A percentile compares a stretch with the other conserved stretches of the same genome.
Evolutionary conservation across 2,329 filamentous ascomycete species (phyloP).

Genomic region (Endoconidiophora laricicola): DNA sequence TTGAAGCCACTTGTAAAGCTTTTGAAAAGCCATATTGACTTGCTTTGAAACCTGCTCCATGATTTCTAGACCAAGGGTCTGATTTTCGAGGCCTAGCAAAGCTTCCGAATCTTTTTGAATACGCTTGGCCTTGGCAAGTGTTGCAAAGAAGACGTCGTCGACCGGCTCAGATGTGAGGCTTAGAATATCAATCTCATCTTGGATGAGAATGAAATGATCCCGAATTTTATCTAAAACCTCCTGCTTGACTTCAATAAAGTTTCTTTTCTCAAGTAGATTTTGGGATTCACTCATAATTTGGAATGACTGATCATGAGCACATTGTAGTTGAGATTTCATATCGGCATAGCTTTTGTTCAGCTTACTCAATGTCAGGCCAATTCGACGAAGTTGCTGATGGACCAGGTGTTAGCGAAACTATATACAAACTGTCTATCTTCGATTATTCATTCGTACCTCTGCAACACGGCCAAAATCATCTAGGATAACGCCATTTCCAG

Average conservation of each 20-base stretch:
- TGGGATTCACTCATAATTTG: constrained; percentile 64
- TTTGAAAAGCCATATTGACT: constrained; percentile 82
- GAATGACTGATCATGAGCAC: constrained; percentile 58
- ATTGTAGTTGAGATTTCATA: constrained; percentile 60
- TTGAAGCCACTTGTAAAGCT: constrained; percentile 89
- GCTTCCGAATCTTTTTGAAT: constrained; percentile 82
- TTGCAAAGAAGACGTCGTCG: constrained; percentile 66
- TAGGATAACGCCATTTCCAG: constrained; percentile 80
- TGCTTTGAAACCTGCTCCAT: constrained; percentile 82
- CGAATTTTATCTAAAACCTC: constrained; percentile 61
- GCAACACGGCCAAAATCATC: constrained; percentile 78
- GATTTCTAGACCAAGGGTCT: constrained; percentile 72
- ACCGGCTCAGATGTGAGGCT: constrained; percentile 69
- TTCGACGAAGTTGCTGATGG: constrained; percentile 64
- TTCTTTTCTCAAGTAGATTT: constrained; percentile 53
- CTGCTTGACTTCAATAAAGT: constrained; percentile 64
- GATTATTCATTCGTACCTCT: constrained; percentile 40
- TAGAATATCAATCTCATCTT: constrained; percentile 59
- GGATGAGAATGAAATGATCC: constrained; percentile 67
- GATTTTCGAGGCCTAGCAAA: constrained; percentile 76
- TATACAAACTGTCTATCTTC: not conserved
- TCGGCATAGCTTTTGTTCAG: constrained; percentile 66
- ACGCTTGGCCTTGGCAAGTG: constrained; percentile 64
- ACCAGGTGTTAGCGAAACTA: not conserved
- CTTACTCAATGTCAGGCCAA: constrained; percentile 60